A percentile compares a stretch with the other conserved stretches of the same genome.
Conservation (phyloP, 2,329 filamentous ascomycete genomes). For the Neopestalotiopsis rosae region DNA sequence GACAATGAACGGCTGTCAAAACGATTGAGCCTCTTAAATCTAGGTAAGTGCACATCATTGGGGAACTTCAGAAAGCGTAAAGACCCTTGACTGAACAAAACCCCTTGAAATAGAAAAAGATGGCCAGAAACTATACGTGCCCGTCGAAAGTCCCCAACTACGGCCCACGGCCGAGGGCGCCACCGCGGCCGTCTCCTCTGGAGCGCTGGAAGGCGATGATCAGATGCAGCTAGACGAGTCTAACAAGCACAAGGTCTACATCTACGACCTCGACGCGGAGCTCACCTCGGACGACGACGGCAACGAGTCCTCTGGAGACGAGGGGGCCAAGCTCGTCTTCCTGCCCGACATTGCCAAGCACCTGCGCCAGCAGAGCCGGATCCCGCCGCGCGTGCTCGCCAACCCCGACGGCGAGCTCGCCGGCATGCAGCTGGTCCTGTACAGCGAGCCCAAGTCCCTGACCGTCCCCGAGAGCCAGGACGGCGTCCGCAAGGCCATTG, state of each 20-base stretch:
- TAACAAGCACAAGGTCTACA: constrained; percentile 80
- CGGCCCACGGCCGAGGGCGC: constrained; percentile 25
- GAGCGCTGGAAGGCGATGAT: constrained; percentile 59
- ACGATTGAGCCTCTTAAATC: constrained; percentile 78
- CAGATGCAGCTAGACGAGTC: constrained; percentile 87
- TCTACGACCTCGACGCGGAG: constrained; percentile 89
- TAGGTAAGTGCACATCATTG: constrained; percentile 63
- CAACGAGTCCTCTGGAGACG: constrained; percentile 45
- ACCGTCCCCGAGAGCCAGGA: constrained; percentile 77
- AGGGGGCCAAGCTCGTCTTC: constrained; percentile 72
- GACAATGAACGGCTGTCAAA: constrained; percentile 81
- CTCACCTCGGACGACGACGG: constrained; percentile 59
- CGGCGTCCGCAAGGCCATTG: constrained; percentile 80
- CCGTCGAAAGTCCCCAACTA: constrained; percentile 57
- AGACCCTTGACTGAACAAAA: not conserved
- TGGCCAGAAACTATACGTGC: constrained; percentile 69
- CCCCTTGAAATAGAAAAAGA: constrained; percentile 56
- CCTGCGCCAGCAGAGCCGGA: constrained; percentile 72
- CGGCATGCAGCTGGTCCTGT: constrained; percentile 80
- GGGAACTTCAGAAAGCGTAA: constrained; percentile 5
- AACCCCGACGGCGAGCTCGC: constrained; percentile 60
- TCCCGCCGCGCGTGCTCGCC: constrained; percentile 68
- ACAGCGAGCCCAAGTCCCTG: constrained; percentile 78
- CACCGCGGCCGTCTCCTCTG: constrained; percentile 21
- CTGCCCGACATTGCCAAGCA: constrained; percentile 86